Percentiles rank a stretch among this genome's conserved stretches.
Evolutionary conservation across 2,329 filamentous ascomycete species (phyloP).

Genomic region (Mycosphaerella sp.): DNA sequence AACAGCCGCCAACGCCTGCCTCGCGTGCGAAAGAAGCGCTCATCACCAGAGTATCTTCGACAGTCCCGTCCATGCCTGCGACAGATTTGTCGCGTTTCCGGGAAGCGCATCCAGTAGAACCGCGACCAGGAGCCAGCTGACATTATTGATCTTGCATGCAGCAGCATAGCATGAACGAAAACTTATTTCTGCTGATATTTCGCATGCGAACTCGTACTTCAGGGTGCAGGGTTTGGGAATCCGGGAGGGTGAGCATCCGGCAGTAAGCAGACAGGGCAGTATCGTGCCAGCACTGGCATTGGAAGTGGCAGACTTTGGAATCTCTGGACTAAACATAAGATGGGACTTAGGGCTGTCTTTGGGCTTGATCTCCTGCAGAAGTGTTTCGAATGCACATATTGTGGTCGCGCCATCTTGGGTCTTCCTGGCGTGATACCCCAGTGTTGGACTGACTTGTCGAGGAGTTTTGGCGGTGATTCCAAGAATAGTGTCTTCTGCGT

Average conservation of each 20-base stretch:
- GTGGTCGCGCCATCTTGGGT: neutral
- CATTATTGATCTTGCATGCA: neutral
- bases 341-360: neutral
- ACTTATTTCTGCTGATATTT: neutral
- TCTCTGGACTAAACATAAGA: neutral
- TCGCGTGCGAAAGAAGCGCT: slow-evolving; percentile 10
- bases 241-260: slow-evolving; percentile 5
- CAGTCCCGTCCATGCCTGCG: slow-evolving; percentile 2
- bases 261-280: neutral
- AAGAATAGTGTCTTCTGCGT: slow-evolving; percentile 8
- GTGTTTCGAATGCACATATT: slow-evolving; percentile 11
- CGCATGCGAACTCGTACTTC: neutral
- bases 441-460: neutral
- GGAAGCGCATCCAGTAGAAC: slow-evolving; percentile 15
- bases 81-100: slow-evolving; percentile 8
- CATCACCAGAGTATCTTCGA: slow-evolving; percentile 8
- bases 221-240: neutral
- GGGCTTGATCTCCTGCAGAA: neutral
- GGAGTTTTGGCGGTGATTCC: neutral
- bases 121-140: slow-evolving; percentile 22
- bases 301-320: neutral
- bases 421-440: slow-evolving; percentile 12
- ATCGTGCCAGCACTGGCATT: neutral
- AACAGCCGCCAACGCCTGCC: slow-evolving; percentile 7
- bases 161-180: neutral